Conservation (phyloP, 2,329 filamentous ascomycete species). For the Allantophomopsis cytisporea region DNA sequence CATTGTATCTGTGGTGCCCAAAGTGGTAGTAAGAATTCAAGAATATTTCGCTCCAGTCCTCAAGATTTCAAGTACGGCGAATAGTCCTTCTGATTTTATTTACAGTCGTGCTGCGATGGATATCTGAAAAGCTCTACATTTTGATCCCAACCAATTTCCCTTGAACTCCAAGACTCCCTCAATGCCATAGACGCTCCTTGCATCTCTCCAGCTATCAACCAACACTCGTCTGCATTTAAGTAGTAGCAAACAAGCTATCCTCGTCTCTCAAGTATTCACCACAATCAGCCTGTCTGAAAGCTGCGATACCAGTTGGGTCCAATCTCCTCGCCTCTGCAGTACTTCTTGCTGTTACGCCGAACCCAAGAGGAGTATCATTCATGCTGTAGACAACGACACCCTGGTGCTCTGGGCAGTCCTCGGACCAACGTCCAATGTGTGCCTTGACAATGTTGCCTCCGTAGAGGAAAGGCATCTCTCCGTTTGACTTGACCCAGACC, state of each 20-base stretch:
- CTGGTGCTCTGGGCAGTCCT: slow-evolving; percentile 87
- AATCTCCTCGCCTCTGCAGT: slow-evolving; percentile 72
- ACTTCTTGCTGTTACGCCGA: slow-evolving; percentile 80
- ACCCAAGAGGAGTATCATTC: slow-evolving; percentile 88
- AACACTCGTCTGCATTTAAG: neutral
- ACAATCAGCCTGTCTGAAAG: slow-evolving; percentile 85
- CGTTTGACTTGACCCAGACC: slow-evolving; percentile 93
- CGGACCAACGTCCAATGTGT: slow-evolving; percentile 65
- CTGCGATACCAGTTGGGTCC: slow-evolving; percentile 81
- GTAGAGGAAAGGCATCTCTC: slow-evolving; percentile 95
- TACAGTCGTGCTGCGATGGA: no score
- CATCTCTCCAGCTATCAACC: no score
- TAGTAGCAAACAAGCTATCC: slow-evolving; percentile 46
- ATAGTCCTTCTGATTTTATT: no score
- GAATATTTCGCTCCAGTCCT: no score
- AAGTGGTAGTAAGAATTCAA: no score
- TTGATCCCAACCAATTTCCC: no score
- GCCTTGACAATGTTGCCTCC: slow-evolving; percentile 80
- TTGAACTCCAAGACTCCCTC: no score
- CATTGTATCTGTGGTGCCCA: no score
- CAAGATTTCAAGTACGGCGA: no score
- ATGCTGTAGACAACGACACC: slow-evolving; percentile 84
- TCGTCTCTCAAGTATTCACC: slow-evolving; percentile 90
- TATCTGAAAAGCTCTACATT: no score
- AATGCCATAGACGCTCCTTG: no score